phyloP scores from a whole-genome alignment of 2,329 filamentous ascomycete species.

The Trichoderma brevicompactum region DNA sequence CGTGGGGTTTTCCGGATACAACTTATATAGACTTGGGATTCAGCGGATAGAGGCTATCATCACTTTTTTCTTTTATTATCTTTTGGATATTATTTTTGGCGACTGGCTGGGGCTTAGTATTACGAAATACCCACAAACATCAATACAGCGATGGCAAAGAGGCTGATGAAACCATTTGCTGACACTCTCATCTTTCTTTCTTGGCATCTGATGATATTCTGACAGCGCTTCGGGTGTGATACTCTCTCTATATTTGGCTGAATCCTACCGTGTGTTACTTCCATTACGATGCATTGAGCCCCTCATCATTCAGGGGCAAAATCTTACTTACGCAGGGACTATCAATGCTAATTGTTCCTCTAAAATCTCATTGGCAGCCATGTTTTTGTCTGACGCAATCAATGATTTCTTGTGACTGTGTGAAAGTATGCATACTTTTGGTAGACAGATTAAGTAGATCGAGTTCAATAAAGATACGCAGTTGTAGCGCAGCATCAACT shows the following conservation, averaged over 20 bases:
- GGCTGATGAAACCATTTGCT: neutral
- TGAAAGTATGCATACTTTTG: neutral
- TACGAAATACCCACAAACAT: slow-evolving; percentile 10
- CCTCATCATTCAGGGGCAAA: slow-evolving; percentile 4
- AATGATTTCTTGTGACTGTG: neutral
- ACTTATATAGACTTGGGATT: slow-evolving; percentile 24
- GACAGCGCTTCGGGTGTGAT: neutral
- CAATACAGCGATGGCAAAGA: neutral
- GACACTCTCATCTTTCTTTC: neutral
- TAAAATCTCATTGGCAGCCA: neutral
- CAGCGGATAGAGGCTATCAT: slow-evolving; percentile 20
- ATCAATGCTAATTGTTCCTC: neutral
- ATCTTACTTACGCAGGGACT: slow-evolving; percentile 17
- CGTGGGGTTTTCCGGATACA: slow-evolving; percentile 3
- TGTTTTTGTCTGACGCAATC: slow-evolving; percentile 21
- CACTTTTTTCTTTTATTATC: neutral
- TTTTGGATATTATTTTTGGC: neutral
- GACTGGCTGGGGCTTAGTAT: slow-evolving; percentile 4
- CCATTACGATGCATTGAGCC: neutral
- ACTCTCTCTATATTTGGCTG: neutral
- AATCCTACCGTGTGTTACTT: neutral
- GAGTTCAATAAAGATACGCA: neutral
- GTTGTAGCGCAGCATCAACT: neutral
- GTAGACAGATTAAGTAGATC: neutral
- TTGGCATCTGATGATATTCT: neutral